Evolutionary conservation across 2,329 filamentous ascomycete species (phyloP).

Genomic region (Monilinia polystroma): DNA sequence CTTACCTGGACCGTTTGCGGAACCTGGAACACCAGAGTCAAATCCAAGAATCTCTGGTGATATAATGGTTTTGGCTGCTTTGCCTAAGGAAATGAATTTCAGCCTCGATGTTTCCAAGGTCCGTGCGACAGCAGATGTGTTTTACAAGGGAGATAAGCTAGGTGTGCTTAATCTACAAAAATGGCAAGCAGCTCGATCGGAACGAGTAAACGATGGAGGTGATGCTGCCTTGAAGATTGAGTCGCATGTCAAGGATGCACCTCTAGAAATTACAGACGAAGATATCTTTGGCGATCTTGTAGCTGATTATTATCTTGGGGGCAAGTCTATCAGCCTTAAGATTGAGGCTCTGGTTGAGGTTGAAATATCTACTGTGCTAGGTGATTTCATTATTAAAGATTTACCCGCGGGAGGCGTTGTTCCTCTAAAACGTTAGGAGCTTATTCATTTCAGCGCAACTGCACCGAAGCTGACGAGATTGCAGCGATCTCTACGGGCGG

Average conservation of each 20-base stretch:
- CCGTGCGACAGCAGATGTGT: conserved; percentile 75
- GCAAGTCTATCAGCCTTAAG: conserved; percentile 64
- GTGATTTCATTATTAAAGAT: conserved; percentile 74
- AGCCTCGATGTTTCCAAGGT: conserved; percentile 75
- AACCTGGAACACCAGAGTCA: conserved; percentile 69
- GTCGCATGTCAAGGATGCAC: conserved; percentile 74
- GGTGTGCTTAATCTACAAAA: conserved; percentile 75
- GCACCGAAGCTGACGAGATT: conserved; percentile 40
- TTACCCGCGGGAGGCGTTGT: conserved; percentile 84
- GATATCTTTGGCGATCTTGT: conserved; percentile 78
- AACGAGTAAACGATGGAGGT: conserved; percentile 59
- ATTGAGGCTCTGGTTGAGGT: conserved; percentile 82
- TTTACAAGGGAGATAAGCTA: conserved; percentile 73
- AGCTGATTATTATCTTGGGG: conserved; percentile 76
- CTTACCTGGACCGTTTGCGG: conserved; percentile 76
- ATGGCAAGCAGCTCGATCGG: conserved; percentile 85
- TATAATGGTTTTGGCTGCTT: conserved; percentile 71
- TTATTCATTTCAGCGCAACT: conserved; percentile 46
- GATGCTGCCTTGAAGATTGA: conserved; percentile 68
- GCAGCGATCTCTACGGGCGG: conserved; percentile 59
- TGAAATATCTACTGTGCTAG: conserved; percentile 76
- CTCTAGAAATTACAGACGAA: conserved; percentile 77
- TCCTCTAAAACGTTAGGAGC: conserved; percentile 87
- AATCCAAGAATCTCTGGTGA: conserved; percentile 80
- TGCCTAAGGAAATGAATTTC: conserved; percentile 87